Percentiles rank a stretch among this genome's conserved stretches.
Conservation (phyloP, 2,329 filamentous ascomycete species). For the Grosmannia serpens region DNA sequence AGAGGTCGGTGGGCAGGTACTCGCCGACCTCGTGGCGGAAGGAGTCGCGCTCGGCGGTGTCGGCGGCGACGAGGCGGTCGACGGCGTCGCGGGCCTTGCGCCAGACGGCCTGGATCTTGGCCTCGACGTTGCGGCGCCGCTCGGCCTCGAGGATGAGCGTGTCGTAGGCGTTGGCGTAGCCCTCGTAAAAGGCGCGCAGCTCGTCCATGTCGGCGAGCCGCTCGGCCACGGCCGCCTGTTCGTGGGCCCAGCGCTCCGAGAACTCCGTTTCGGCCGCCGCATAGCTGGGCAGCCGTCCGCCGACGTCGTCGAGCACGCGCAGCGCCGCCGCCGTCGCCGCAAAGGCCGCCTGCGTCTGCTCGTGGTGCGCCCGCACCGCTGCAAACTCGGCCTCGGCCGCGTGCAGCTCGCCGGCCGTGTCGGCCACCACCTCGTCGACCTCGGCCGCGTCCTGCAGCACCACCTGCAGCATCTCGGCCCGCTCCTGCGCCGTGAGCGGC, state of each 20-base stretch:
- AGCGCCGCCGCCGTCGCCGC: constrained; percentile 51
- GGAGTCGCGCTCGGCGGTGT: constrained; percentile 59
- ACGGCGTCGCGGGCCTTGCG: constrained; percentile 68
- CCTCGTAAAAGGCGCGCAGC: constrained; percentile 73
- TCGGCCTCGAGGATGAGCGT: constrained; percentile 75
- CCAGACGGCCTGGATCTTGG: constrained; percentile 62
- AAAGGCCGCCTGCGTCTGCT: constrained; percentile 43
- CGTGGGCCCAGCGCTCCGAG: constrained; percentile 57
- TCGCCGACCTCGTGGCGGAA: constrained; percentile 79
- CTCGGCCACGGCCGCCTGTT: constrained; percentile 55
- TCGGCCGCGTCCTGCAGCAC: constrained; percentile 59
- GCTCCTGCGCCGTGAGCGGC: constrained; percentile 63
- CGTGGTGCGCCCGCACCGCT: constrained; percentile 51
- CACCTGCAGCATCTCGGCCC: constrained; percentile 71
- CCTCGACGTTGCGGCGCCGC: constrained; percentile 59
- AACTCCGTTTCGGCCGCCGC: constrained; percentile 55
- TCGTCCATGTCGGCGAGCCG: constrained; percentile 67
- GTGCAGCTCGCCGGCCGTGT: constrained; percentile 62
- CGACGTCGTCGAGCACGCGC: constrained; percentile 54
- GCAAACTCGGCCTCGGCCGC: constrained; percentile 66
- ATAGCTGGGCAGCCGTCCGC: constrained; percentile 52
- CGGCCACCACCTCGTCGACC: constrained; percentile 54
- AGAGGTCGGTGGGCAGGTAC: constrained; percentile 77
- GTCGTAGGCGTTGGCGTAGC: constrained; percentile 76
- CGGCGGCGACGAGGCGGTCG: constrained; percentile 61